phyloP scores from a whole-genome alignment of 352 stramenopile genomes.

The Aphanomyces cochlioides region DNA sequence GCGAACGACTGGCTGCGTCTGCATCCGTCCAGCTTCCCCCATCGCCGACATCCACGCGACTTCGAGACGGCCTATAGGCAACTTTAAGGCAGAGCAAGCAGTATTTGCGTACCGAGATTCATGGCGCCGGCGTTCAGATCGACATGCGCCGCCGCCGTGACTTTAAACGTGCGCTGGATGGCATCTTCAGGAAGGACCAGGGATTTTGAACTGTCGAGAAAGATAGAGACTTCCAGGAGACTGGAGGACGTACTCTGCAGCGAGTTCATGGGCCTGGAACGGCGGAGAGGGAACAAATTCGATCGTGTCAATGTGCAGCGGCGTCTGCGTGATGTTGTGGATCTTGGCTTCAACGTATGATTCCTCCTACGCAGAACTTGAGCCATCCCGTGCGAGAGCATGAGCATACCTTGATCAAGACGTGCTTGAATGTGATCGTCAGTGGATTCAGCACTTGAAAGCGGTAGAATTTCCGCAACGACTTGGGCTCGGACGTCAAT shows the following conservation, averaged over 20 bases:
- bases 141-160: slow-evolving; percentile 6
- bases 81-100: not conserved
- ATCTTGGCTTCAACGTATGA: slow-evolving; percentile 77
- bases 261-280: slow-evolving; percentile 48
- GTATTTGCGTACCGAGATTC: slow-evolving; percentile 15
- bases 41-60: slow-evolving; percentile 80
- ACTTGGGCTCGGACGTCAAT: slow-evolving; percentile 73
- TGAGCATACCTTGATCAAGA: slow-evolving; percentile 28
- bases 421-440: slow-evolving; percentile 82
- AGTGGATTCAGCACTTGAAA: slow-evolving; percentile 89
- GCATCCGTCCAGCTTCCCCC: slow-evolving; percentile 71
- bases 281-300: slow-evolving; percentile 60
- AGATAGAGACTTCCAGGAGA: not conserved
- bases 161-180: slow-evolving; percentile 65
- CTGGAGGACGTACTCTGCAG: not conserved
- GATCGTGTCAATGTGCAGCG: slow-evolving; percentile 78
- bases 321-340: slow-evolving; percentile 74
- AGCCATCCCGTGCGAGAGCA: not conserved
- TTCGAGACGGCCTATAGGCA: slow-evolving; percentile 54
- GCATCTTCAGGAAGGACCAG: slow-evolving; percentile 56
- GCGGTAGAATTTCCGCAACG: slow-evolving; percentile 88
- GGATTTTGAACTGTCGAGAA: not conserved
- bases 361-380: slow-evolving; percentile 34
- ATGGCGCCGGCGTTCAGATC: slow-evolving; percentile 21
- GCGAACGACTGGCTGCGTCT: slow-evolving; percentile 72